Conservation (phyloP, 2,329 filamentous ascomycete genomes). For the Aspergillus tubingensis region DNA sequence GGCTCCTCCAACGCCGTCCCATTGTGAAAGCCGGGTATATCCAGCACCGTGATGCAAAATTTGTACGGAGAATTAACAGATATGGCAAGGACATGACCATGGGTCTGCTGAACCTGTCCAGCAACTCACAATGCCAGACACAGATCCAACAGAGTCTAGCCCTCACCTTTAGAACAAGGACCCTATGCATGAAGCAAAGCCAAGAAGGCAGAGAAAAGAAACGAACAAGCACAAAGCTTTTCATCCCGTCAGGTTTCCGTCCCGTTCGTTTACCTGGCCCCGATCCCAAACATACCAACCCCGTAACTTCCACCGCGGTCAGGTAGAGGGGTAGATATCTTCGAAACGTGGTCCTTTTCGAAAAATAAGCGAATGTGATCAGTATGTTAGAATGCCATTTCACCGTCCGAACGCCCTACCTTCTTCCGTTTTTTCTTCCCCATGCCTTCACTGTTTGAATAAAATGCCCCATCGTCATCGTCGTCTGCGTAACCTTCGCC, state of each 20-base stretch:
- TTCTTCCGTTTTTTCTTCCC: constrained; percentile 53
- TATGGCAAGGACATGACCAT: constrained; percentile 21
- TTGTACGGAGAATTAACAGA: constrained; percentile 35
- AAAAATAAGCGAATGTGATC: constrained; percentile 8
- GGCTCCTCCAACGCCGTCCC: constrained; percentile 41
- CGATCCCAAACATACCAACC: constrained; percentile 49
- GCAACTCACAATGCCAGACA: constrained; percentile 8
- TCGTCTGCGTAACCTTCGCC: constrained; percentile 54
- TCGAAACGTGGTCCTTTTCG: constrained; percentile 44
- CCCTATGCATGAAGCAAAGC: constrained; percentile 25
- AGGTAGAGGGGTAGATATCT: constrained; percentile 41
- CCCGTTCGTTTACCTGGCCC: constrained; percentile 39
- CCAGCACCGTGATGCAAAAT: constrained; percentile 52
- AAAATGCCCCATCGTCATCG: constrained; percentile 46
- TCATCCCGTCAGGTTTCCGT: constrained; percentile 20
- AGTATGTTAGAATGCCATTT: constrained; percentile 14
- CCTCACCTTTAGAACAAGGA: constrained; percentile 23
- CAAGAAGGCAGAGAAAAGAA: constrained; percentile 21
- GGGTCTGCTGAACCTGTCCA: constrained; percentile 13
- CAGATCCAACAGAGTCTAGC: constrained; percentile 7
- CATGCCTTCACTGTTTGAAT: constrained; percentile 47
- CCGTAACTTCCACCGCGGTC: constrained; percentile 46
- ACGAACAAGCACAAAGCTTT: constrained; percentile 24
- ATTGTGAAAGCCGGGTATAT: constrained; percentile 51
- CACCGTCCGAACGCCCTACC: constrained; percentile 33